Base-by-base conservation (phyloP, 805 yeast genomes). In the Cyberlindnera maclurae region DNA sequence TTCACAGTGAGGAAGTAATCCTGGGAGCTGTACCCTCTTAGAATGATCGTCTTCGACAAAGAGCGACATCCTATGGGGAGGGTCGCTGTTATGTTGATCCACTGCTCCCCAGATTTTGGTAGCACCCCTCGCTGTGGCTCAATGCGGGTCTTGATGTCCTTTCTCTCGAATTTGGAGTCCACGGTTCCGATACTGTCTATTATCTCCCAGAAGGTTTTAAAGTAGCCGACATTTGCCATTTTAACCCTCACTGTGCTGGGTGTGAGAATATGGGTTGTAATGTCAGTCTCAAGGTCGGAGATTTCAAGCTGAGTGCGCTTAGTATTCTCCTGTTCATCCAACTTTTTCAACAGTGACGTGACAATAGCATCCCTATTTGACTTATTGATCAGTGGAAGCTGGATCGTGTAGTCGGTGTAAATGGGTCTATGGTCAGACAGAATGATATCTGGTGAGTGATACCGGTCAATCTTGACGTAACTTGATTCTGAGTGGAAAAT, bases 341-440 rank as follows among this genome's bases (percentile, higher is more conserved):
- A 48, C 27, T 59, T 58, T 44, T 61, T 61, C 28, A 68, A 54
- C 35, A 72, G 64, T 4, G 58, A 46, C 11, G 60, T 56, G 24
- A 66, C 63, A 10, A 69, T 46, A 9, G 43, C 44, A 9, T 59
- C 56, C 12, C 74, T 57, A 33, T 52, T 54, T 5, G 48, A 59
- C 12, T 51, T 52, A 50, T 77, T 65, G 9, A 72, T 56, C 3
- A 68, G 40, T 11, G 59, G 55, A 1, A 63, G 48, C 0, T 52
- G 45, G 3, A 68, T 31, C 7, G 45, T 46, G 33, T 59, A 67
- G 13, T 60, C 65, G 3, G 70, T 56, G 12, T 54, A 51, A 3
- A 77, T 81, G 0, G 84, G 82, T 37, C 67, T 63, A 51, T 77
- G 84, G 47, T 77, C 84, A 0, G 80, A 74, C 0, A 64, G 51